These are phyloP conservation scores for Verticillium nubilum DNA, from an alignment of 2,329 filamentous ascomycete genomes.

Conservation along the genomic window DNA sequence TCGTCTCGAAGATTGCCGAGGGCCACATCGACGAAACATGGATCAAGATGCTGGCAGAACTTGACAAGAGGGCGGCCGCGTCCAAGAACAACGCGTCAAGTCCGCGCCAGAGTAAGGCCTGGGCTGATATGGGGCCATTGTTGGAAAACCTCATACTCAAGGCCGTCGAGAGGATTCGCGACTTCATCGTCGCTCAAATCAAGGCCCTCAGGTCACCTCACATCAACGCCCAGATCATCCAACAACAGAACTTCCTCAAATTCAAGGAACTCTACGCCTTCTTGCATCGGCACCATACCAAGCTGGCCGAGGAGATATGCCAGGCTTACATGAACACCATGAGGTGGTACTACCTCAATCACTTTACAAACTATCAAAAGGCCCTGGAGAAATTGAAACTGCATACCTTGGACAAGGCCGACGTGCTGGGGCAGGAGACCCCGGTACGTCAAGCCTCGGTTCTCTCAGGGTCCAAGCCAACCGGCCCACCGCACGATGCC, in stretches of 20 bases:
- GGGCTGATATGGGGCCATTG: slow-evolving; percentile 78
- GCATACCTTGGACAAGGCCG: slow-evolving; percentile 75
- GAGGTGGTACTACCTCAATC: slow-evolving; percentile 94
- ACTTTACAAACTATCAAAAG: slow-evolving; percentile 83
- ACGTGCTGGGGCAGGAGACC: slow-evolving; percentile 77
- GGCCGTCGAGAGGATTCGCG: slow-evolving; percentile 82
- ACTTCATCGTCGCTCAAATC: slow-evolving; percentile 91
- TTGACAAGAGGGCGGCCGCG: slow-evolving; percentile 70
- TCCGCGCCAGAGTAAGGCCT: slow-evolving; percentile 63
- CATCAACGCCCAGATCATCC: slow-evolving; percentile 95
- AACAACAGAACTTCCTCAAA: slow-evolving; percentile 83
- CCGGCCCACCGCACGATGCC: slow-evolving; percentile 68
- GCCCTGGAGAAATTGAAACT: slow-evolving; percentile 81
- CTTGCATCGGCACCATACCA: slow-evolving; percentile 72
- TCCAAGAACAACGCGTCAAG: slow-evolving; percentile 64
- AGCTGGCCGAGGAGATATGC: slow-evolving; percentile 83
- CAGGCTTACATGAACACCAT: slow-evolving; percentile 97
- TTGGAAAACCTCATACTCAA: slow-evolving; percentile 80
- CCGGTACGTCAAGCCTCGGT: slow-evolving; percentile 58
- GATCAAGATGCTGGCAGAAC: slow-evolving; percentile 74
- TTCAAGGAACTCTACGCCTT: slow-evolving; percentile 89
- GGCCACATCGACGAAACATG: slow-evolving; percentile 87
- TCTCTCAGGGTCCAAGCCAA: slow-evolving; percentile 43
- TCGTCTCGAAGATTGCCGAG: slow-evolving; percentile 81
- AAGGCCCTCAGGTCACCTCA: slow-evolving; percentile 90